phyloP scores from a whole-genome alignment of 2,329 filamentous ascomycete genomes.

The Cladosporium sp. region DNA sequence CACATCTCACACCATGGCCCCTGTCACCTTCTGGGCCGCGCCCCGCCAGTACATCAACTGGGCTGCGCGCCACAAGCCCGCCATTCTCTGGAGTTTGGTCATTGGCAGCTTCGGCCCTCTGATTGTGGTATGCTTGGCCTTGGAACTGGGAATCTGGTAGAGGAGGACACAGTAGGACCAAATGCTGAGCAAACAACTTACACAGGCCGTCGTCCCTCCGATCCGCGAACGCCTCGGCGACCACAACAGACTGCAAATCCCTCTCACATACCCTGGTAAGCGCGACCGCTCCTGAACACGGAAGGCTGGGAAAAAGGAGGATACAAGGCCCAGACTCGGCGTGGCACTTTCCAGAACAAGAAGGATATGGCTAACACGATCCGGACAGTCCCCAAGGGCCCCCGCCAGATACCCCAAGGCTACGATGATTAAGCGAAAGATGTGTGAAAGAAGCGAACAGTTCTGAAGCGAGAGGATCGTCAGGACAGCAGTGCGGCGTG shows the following conservation, averaged over 20 bases:
- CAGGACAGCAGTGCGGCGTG: not conserved
- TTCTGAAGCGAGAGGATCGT: not conserved
- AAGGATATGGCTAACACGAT: not conserved
- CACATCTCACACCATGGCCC: conserved; percentile 56
- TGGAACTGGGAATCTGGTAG: not conserved
- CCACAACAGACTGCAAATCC: conserved; percentile 68
- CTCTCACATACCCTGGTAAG: conserved; percentile 91
- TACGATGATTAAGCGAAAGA: conserved; percentile 44
- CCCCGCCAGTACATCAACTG: conserved; percentile 85
- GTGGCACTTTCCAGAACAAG: not conserved
- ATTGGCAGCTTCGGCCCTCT: conserved; percentile 74
- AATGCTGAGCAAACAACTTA: conserved; percentile 15
- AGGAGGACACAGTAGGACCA: not conserved
- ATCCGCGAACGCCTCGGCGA: conserved; percentile 74
- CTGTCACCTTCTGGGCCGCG: conserved; percentile 77
- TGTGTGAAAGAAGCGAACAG: not conserved
- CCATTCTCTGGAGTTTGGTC: conserved; percentile 83
- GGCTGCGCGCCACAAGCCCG: conserved; percentile 83
- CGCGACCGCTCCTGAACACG: conserved; percentile 30
- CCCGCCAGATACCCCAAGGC: conserved; percentile 45
- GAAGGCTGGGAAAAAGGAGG: conserved; percentile 4
- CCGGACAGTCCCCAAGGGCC: conserved; percentile 48
- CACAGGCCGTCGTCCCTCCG: conserved; percentile 65
- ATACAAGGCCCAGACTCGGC: not conserved
- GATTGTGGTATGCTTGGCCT: conserved; percentile 48